Evolutionary conservation across 2,329 filamentous ascomycete genomes (phyloP).

Genomic region (Ampelomyces quisqualis): DNA sequence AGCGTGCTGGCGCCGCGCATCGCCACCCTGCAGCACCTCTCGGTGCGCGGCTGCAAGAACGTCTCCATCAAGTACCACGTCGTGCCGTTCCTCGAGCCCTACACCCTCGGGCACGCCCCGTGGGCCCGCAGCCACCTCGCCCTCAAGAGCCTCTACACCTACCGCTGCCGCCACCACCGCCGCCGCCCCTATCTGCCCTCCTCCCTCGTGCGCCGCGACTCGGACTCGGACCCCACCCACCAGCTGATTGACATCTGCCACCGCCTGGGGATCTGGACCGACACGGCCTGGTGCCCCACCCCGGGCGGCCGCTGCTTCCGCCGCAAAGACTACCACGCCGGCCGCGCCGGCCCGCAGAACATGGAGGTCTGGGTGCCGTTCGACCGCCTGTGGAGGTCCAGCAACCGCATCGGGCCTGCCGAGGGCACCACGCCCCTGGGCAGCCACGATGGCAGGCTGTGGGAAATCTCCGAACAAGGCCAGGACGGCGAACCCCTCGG

Average conservation of each 20-base stretch:
- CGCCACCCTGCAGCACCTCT: slow-evolving; percentile 59
- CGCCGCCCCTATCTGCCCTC: slow-evolving; percentile 60
- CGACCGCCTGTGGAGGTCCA: slow-evolving; percentile 60
- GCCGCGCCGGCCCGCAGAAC: slow-evolving; percentile 56
- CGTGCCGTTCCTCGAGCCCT: slow-evolving; percentile 55
- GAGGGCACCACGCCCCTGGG: slow-evolving; percentile 33
- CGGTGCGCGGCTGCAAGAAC: slow-evolving; percentile 64
- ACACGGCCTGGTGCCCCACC: slow-evolving; percentile 62
- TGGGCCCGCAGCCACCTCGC: slow-evolving; percentile 52
- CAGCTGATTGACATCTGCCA: slow-evolving; percentile 61
- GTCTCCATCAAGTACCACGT: slow-evolving; percentile 66
- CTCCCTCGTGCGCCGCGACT: slow-evolving; percentile 57
- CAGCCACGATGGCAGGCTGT: slow-evolving; percentile 53
- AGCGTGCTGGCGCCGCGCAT: slow-evolving; percentile 57
- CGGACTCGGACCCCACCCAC: slow-evolving; percentile 62
- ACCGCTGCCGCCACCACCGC: slow-evolving; percentile 63
- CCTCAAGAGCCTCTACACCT: slow-evolving; percentile 61
- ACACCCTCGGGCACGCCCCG: slow-evolving; percentile 45
- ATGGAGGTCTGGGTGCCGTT: slow-evolving; percentile 64
- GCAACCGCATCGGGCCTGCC: slow-evolving; percentile 57
- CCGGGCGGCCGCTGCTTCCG: slow-evolving; percentile 59
- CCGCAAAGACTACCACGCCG: slow-evolving; percentile 58
- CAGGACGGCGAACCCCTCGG: slow-evolving; percentile 58
- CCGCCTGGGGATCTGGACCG: slow-evolving; percentile 61
- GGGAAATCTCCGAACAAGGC: slow-evolving; percentile 58